Base-by-base conservation (phyloP, 208 protist species). In the Blastocrithidia nonstop region DNA sequence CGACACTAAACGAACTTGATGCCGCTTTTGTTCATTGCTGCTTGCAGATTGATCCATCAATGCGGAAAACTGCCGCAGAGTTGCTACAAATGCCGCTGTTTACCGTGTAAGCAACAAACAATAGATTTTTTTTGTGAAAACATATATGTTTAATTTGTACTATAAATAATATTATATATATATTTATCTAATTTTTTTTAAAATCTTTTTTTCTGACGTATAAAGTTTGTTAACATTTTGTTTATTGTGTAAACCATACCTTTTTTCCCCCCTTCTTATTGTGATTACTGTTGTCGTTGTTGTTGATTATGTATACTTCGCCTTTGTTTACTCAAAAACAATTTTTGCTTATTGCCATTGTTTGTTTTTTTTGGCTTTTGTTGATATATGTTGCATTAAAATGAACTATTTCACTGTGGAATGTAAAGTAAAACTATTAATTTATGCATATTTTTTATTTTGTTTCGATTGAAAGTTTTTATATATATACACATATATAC, bases 61-160 rank as follows among this genome's bases (percentile, higher is more conserved):
- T 75, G 21, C 71, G 84, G 5, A 48, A 59, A 26, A 73, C 70
- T 1, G 72, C 75, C 3, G 29, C 65, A 7, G 55, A 60, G 0
- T 64, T 93, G 13, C 51, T 88, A 38, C 66, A 78, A 50, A 54
- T 86, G 24, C 62, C 84, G 3, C 27, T 93, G 15, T 88, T 93
- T 50, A 54, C 64, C 0, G 51, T 86, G 11, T 86, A 63, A 36
- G 21, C n/a, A 29, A 11, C 21, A 45, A 24, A 15, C 9, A 25
- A 28, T 15, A 21, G 3, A 28, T 11, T 36, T 1, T 4, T 11
- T 35, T 35, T 35, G 29, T 35, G 29, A 15, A n/a, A 15, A 17
- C 11, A 7, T 32, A 16, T 20, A 23, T 57, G 11, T 21, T 6
- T 8, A 28, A 8, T n/a, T 9, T 46, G 24, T 32, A 11, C 11